Evolutionary conservation across 495 filamentous ascomycete species (phyloP).

Genomic region (Podospora pseudopauciseta): DNA sequence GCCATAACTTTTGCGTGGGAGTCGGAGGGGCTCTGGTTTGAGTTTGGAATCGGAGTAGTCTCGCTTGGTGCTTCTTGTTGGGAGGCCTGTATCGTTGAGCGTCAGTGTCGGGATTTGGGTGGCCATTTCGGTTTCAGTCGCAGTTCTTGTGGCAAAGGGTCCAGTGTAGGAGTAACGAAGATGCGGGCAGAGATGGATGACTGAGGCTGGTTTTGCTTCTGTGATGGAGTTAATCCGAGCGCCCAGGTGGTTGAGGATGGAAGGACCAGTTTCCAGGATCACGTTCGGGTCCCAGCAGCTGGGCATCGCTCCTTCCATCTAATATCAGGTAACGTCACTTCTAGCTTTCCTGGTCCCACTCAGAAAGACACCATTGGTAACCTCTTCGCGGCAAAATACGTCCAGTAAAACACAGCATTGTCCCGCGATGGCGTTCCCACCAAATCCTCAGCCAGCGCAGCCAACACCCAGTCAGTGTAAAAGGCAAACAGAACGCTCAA

Average conservation of each 20-base stretch:
- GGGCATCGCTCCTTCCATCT: neutral
- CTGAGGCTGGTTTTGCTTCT: neutral
- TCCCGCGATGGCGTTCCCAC: conserved; percentile 27
- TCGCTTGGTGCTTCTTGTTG: neutral
- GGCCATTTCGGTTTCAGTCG: neutral
- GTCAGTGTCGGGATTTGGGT: neutral
- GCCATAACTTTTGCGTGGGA: conserved; percentile 24
- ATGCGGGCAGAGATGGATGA: neutral
- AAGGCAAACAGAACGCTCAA: conserved; percentile 27
- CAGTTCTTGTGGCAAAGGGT: too few relatives aligned
- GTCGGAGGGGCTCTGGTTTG: conserved; percentile 32
- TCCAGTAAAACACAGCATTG: conserved; percentile 34
- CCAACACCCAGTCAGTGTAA: conserved; percentile 34
- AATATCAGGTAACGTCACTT: neutral
- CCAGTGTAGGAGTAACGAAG: neutral
- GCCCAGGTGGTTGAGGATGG: too few relatives aligned
- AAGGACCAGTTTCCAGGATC: too few relatives aligned
- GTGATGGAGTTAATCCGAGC: too few relatives aligned
- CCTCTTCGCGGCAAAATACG: conserved; percentile 34
- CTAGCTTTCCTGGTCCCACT: neutral
- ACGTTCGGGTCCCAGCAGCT: too few relatives aligned
- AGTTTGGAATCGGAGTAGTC: conserved; percentile 25
- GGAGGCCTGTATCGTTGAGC: neutral
- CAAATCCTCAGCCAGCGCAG: conserved; percentile 27
- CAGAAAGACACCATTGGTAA: conserved; percentile 31